phyloP scores from a whole-genome alignment of 176 grass and related monocot genomes.

The Avena atlantica region DNA sequence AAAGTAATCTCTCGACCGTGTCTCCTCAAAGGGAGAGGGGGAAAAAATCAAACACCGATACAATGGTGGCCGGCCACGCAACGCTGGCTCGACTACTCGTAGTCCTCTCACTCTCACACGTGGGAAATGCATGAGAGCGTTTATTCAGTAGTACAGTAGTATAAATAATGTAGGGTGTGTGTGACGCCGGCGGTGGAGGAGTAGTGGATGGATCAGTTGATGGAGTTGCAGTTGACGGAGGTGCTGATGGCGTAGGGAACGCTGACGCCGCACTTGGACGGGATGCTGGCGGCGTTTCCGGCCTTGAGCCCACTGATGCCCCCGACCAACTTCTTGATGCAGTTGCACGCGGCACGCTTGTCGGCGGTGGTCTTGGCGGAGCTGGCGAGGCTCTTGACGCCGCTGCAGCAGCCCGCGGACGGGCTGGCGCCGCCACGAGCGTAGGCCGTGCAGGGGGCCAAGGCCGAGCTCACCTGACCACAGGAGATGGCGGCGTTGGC shows the following conservation, averaged over 20 bases:
- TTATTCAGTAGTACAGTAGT: neutral
- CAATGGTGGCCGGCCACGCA: too few species aligned
- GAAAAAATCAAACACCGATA: too few species aligned
- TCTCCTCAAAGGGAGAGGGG: too few species aligned
- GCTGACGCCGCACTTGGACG: constrained; percentile 53
- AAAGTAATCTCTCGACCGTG: too few species aligned
- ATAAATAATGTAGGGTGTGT: neutral
- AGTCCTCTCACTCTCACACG: too few species aligned
- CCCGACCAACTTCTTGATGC: constrained; percentile 38
- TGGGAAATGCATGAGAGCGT: neutral
- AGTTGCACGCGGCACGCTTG: constrained; percentile 39
- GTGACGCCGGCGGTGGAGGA: neutral
- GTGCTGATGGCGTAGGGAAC: constrained; percentile 51
- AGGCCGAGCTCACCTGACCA: constrained; percentile 32
- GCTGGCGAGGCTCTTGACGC: constrained; percentile 28
- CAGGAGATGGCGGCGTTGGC: constrained; percentile 32
- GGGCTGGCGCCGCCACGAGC: constrained; percentile 6
- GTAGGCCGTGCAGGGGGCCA: constrained; percentile 46
- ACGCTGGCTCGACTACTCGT: too few species aligned
- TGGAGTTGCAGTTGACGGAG: constrained; percentile 37
- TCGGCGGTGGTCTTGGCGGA: constrained; percentile 21
- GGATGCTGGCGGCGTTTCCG: constrained; percentile 42
- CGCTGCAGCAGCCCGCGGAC: constrained; percentile 30
- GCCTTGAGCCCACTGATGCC: constrained; percentile 19
- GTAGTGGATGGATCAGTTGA: neutral